Evolutionary conservation across 2,329 filamentous ascomycete genomes (phyloP).

Genomic region (Penicillium oxalicum): DNA sequence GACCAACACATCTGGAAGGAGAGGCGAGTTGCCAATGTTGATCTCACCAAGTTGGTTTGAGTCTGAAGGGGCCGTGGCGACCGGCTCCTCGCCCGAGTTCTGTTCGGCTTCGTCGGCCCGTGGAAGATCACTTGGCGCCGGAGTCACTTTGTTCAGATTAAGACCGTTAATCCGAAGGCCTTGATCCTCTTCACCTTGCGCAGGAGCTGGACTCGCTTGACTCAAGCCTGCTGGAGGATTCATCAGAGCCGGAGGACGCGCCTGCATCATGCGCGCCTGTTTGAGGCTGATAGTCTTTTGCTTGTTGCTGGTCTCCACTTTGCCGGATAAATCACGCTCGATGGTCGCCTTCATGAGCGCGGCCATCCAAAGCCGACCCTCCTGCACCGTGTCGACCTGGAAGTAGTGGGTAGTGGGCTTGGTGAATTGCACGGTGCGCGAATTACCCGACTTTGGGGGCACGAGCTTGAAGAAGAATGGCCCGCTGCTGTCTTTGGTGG

Average conservation of each 20-base stretch:
- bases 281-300: conserved; percentile 91
- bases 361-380: conserved; percentile 95
- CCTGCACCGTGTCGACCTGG: conserved; percentile 81
- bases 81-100: not conserved
- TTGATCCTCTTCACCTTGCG: conserved; percentile 24
- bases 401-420: conserved; percentile 98
- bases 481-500: conserved; percentile 49
- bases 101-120: conserved; percentile 14
- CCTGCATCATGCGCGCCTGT: conserved; percentile 80
- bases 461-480: conserved; percentile 99
- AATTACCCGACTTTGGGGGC: conserved; percentile 78
- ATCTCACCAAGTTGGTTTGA: conserved; percentile 24
- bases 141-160: conserved; percentile 25
- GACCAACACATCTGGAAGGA: conserved; percentile 25
- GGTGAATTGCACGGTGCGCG: conserved; percentile 91
- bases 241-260: conserved; percentile 85
- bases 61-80: not conserved
- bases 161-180: conserved; percentile 24
- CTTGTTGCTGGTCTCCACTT: conserved; percentile 87
- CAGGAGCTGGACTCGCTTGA: conserved; percentile 12
- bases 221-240: conserved; percentile 38
- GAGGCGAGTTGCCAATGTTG: conserved; percentile 20
- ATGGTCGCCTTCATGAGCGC: conserved; percentile 98
- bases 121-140: conserved; percentile 9
- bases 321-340: conserved; percentile 72